phyloP scores from a whole-genome alignment of 1,284 basidiomycete genomes.

The Microstroma glucosiphilum region DNA sequence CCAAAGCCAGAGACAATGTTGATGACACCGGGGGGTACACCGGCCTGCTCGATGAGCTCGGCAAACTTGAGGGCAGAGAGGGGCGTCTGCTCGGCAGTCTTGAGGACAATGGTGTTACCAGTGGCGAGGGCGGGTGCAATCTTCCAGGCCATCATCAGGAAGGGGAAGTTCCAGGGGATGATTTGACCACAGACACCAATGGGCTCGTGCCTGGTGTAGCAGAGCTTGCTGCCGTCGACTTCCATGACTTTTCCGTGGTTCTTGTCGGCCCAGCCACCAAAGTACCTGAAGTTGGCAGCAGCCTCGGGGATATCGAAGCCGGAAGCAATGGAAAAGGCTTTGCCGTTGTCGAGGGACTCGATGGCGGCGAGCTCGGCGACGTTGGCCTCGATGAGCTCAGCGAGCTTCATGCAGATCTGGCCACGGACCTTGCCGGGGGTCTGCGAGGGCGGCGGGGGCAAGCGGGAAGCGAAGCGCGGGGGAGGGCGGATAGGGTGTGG shows the following conservation, averaged over 20 bases:
- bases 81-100: slow-evolving; percentile 74
- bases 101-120: slow-evolving; percentile 44
- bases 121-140: slow-evolving; percentile 54
- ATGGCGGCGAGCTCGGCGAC: slow-evolving; percentile 60
- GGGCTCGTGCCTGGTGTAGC: slow-evolving; percentile 74
- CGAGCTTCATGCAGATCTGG: slow-evolving; percentile 62
- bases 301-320: slow-evolving; percentile 64
- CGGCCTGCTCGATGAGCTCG: slow-evolving; percentile 69
- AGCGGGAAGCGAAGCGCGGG: background rate
- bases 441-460: too few relatives aligned
- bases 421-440: slow-evolving; percentile 61
- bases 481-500: background rate
- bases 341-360: slow-evolving; percentile 64
- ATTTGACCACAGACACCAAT: slow-evolving; percentile 67
- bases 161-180: slow-evolving; percentile 66
- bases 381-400: slow-evolving; percentile 66
- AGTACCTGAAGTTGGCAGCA: slow-evolving; percentile 63
- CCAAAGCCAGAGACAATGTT: slow-evolving; percentile 72
- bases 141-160: slow-evolving; percentile 53
- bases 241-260: slow-evolving; percentile 75
- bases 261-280: slow-evolving; percentile 67
- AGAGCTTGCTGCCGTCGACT: slow-evolving; percentile 60
- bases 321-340: slow-evolving; percentile 65
- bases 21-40: slow-evolving; percentile 80
- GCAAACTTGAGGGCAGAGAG: slow-evolving; percentile 69